Conservation (phyloP, 164 flowering plant species). For the Hamamelis virginiana region DNA sequence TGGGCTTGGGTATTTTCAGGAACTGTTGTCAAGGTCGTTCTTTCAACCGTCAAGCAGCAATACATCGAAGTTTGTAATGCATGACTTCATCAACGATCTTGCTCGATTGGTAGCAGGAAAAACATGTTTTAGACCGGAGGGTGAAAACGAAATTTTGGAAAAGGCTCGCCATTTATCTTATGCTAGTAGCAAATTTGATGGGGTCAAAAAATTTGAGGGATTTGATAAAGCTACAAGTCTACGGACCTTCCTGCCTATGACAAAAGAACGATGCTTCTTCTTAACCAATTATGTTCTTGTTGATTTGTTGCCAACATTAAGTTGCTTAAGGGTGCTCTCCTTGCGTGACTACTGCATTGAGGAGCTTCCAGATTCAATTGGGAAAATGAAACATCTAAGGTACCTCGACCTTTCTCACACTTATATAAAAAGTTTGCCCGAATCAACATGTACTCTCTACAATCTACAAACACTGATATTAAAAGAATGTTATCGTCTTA, state of each 20-base stretch:
- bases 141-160: no score
- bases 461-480: background rate
- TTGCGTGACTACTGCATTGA: conserved; percentile 1
- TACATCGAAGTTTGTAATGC: no score
- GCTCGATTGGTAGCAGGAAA: conserved; percentile 16
- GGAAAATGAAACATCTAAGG: conserved; percentile 12
- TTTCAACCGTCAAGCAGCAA: conserved; percentile 5
- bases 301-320: conserved; percentile 17
- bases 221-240: conserved; percentile 12
- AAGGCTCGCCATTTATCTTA: no score
- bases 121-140: background rate
- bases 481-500: background rate
- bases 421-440: conserved; percentile 7
- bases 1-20: no score
- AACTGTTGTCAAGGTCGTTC: conserved; percentile 24
- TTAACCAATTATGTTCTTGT: no score
- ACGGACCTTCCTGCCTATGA: conserved; percentile 21
- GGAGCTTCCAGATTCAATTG: conserved; percentile 14
- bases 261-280: no score
- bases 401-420: conserved; percentile 15
- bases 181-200: no score
- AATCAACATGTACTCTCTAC: background rate
- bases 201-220: conserved; percentile 9
- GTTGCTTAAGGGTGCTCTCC: conserved; percentile 22
- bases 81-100: no score